phyloP scores from a whole-genome alignment of 1,139 yeast genomes.

The Pichia cactophila region DNA sequence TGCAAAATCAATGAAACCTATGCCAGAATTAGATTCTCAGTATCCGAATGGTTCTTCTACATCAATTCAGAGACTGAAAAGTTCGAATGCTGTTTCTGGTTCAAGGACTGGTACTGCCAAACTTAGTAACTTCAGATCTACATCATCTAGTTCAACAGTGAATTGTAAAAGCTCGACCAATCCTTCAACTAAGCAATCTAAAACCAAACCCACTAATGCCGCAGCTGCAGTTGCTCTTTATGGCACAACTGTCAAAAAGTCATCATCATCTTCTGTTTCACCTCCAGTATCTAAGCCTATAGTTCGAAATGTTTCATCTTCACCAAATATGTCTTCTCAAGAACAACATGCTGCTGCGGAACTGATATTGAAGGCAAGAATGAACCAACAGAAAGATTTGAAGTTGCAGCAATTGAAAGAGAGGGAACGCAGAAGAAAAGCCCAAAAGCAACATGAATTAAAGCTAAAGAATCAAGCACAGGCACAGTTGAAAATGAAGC shows the following conservation, averaged over 20 bases:
- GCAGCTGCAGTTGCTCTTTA: conserved; percentile 19
- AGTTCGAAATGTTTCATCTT: neutral
- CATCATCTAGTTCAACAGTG: conserved; percentile 7
- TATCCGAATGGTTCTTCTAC: conserved; percentile 15
- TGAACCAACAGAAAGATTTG: neutral
- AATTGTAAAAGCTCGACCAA: neutral
- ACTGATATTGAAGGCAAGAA: conserved; percentile 7
- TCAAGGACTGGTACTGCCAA: neutral
- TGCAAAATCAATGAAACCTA: conserved; percentile 50
- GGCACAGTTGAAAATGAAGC: neutral
- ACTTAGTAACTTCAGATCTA: conserved; percentile 1
- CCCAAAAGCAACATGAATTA: neutral
- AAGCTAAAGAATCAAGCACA: neutral
- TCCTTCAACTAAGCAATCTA: neutral
- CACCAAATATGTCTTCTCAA: neutral
- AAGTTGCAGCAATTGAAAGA: neutral
- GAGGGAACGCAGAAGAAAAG: neutral
- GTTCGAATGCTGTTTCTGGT: neutral
- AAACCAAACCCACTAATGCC: conserved; percentile 13
- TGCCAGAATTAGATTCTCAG: conserved; percentile 36
- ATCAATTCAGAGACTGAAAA: conserved; percentile 8
- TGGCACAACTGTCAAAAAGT: conserved; percentile 3
- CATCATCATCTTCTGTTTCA: conserved; percentile 1
- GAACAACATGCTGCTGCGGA: conserved; percentile 10
- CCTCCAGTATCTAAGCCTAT: neutral